Evolutionary conservation across 106 monocot species (phyloP).

Genomic region (Apostasia ramifera): DNA sequence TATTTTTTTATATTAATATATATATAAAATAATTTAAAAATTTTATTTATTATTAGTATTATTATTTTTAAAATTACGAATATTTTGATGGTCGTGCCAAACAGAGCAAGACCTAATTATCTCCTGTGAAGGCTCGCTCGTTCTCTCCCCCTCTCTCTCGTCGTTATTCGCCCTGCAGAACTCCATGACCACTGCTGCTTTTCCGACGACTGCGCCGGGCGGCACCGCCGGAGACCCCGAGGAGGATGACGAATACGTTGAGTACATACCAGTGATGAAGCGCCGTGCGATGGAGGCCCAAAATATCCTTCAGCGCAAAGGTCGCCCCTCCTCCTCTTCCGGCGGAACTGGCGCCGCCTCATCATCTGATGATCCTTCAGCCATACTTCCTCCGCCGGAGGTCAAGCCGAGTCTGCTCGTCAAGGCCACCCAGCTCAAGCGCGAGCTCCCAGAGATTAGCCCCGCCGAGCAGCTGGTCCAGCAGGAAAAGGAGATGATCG

Average conservation of each 20-base stretch:
- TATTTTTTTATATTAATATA: no score
- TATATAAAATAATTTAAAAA: no score
- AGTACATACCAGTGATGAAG: slow-evolving; percentile 83
- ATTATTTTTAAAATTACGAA: no score
- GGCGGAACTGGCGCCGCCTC: slow-evolving; percentile 7
- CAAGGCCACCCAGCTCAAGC: slow-evolving; percentile 81
- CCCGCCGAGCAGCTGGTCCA: slow-evolving; percentile 67
- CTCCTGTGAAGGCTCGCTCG: not conserved
- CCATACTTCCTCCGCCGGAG: slow-evolving; percentile 20
- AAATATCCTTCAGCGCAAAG: slow-evolving; percentile 50
- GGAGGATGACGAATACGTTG: slow-evolving; percentile 52
- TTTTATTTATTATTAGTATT: no score
- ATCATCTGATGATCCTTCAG: slow-evolving; percentile 1
- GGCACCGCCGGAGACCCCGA: slow-evolving; percentile 4
- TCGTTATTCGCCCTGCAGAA: not conserved
- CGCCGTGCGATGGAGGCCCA: slow-evolving; percentile 87
- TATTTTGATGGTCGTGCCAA: no score
- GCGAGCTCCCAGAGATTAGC: slow-evolving; percentile 76
- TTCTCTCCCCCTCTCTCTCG: not conserved
- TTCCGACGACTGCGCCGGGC: slow-evolving; percentile 9
- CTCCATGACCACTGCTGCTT: slow-evolving; percentile 7
- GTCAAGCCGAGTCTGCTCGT: slow-evolving; percentile 78
- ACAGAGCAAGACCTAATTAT: not conserved
- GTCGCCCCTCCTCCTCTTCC: slow-evolving; percentile 23
- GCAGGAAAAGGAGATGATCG: slow-evolving; percentile 96